phyloP scores from a whole-genome alignment of 208 protist species.

The Plasmodiophora brassicae region DNA sequence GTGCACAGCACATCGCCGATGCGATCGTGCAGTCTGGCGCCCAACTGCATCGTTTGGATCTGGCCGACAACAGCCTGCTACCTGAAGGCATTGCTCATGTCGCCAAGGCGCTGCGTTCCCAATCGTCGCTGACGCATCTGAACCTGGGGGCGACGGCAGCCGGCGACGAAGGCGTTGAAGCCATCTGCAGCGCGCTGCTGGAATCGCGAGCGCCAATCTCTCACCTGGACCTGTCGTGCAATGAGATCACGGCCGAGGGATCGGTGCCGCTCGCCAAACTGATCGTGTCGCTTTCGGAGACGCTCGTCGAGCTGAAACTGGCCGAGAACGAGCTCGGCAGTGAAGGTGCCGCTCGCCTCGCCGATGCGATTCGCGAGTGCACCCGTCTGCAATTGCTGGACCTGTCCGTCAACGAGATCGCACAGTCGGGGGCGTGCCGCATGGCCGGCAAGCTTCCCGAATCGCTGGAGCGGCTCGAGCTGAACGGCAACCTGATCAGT shows the following conservation, averaged over 20 bases:
- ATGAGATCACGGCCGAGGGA: not conserved
- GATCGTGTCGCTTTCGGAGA: not conserved
- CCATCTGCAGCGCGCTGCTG: not conserved
- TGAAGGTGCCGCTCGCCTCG: not conserved
- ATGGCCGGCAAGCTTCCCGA: not conserved
- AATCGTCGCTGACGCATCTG: not conserved
- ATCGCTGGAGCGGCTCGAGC: not conserved
- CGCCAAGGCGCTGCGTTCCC: not conserved
- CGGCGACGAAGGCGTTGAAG: not conserved
- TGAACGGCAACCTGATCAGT: slow-evolving; percentile 24
- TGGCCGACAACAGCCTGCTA: slow-evolving; percentile 1
- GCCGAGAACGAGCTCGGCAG: slow-evolving; percentile 3
- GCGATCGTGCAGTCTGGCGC: not conserved
- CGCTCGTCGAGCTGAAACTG: not conserved
- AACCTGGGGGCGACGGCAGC: not conserved
- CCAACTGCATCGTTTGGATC: not conserved
- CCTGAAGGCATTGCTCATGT: not conserved
- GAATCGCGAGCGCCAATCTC: not conserved
- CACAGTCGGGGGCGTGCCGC: not conserved
- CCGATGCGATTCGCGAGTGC: not conserved
- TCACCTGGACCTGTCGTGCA: not conserved
- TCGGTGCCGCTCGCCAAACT: not conserved
- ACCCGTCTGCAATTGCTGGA: not conserved
- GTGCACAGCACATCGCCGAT: not conserved
- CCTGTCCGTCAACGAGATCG: slow-evolving; percentile 6